A percentile compares a stretch with the other conserved stretches of the same genome.
Evolutionary conservation across 208 protist genomes (phyloP).

Genomic region (Trypanosoma cruzi): DNA sequence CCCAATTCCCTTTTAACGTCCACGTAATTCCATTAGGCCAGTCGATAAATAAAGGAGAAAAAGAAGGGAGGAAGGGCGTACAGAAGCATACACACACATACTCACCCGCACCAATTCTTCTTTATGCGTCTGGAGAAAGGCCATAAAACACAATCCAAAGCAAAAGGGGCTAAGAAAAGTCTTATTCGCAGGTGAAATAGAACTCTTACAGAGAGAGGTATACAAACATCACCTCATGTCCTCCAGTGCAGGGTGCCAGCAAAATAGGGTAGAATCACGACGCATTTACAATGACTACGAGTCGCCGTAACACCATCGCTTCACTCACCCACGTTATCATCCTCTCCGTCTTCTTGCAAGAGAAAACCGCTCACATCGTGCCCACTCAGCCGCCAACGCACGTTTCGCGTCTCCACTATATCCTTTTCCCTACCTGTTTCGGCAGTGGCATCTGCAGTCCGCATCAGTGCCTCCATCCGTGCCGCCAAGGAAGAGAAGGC

Average conservation of each 20-base stretch:
- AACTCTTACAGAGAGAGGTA: not conserved
- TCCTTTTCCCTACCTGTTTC: not conserved
- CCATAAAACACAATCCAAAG: not conserved
- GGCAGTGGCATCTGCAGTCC: not conserved
- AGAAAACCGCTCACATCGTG: conserved; percentile 2
- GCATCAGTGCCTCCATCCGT: conserved; percentile 17
- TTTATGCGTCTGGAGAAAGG: not conserved
- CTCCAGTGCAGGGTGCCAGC: not conserved
- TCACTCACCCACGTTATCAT: conserved; percentile 1
- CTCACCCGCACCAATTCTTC: not conserved
- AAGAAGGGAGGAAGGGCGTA: not conserved
- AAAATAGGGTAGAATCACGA: not conserved
- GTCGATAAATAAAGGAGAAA: conserved; percentile 6
- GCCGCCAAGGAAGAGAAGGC: conserved; percentile 10
- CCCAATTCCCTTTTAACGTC: not conserved
- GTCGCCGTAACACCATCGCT: not conserved
- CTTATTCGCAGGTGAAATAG: not conserved
- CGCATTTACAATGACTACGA: not conserved
- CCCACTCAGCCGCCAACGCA: not conserved
- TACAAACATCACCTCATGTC: not conserved
- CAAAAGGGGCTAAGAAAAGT: not conserved
- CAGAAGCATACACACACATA: conserved; percentile 2
- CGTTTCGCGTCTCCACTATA: not conserved
- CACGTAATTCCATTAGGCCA: not conserved
- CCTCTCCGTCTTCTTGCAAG: conserved; percentile 1